A percentile compares a stretch with the other conserved stretches of the same genome.
Evolutionary conservation across 1,284 basidiomycete species (phyloP).

Genomic region (Xerocomus amazonicus): DNA sequence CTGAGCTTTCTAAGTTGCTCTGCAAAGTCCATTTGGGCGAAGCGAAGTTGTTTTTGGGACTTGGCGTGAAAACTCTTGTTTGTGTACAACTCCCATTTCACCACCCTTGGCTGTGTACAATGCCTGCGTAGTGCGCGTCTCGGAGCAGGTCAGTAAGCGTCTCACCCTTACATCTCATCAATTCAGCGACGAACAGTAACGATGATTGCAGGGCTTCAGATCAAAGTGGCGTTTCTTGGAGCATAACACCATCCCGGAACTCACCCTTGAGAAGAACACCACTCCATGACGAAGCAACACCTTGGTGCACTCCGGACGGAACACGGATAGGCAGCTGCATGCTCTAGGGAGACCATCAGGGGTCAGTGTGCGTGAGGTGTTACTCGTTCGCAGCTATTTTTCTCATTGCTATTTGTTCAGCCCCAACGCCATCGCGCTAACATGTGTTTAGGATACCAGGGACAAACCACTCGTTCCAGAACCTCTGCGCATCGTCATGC

Average conservation of each 20-base stretch:
- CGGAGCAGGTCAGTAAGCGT: conserved; percentile 54
- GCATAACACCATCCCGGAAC: conserved; percentile 71
- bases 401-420: conserved; percentile 40
- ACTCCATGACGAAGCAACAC: conserved; percentile 34
- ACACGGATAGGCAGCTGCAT: conserved; percentile 70
- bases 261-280: conserved; percentile 37
- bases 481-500: conserved; percentile 62
- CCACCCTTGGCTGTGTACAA: conserved; percentile 59
- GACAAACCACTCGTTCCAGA: conserved; percentile 78
- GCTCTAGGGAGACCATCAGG: conserved; percentile 67
- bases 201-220: conserved; percentile 36
- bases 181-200: conserved; percentile 7
- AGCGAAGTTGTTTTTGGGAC: not conserved
- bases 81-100: conserved; percentile 45
- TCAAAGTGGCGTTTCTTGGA: conserved; percentile 57
- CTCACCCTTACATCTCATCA: conserved; percentile 8
- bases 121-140: conserved; percentile 73
- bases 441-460: conserved; percentile 40
- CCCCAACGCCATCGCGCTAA: conserved; percentile 2
- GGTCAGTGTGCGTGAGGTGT: conserved; percentile 50
- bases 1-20: not conserved
- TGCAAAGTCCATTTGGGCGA: not conserved
- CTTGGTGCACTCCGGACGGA: conserved; percentile 45
- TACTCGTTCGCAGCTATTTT: conserved; percentile 62
- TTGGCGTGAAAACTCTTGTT: not conserved